phyloP scores from a whole-genome alignment of 805 yeast genomes.

The Saccharomycopsis vini region DNA sequence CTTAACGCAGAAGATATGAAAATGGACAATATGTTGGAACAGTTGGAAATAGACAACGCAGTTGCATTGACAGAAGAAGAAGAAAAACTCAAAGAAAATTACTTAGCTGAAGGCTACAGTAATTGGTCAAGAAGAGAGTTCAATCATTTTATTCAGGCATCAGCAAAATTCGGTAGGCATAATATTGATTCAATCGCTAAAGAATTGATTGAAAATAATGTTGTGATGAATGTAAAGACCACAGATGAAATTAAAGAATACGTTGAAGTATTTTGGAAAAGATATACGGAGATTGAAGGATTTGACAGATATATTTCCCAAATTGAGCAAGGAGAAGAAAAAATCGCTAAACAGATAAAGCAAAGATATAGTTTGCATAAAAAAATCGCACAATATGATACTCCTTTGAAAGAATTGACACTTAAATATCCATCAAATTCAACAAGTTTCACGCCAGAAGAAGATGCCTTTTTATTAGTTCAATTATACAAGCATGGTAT shows the following conservation, averaged over 20 bases:
- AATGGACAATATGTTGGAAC: constrained; percentile 30
- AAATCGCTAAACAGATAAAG: constrained; percentile 47
- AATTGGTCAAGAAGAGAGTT: constrained; percentile 88
- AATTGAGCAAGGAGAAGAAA: constrained; percentile 87
- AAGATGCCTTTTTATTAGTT: constrained; percentile 78
- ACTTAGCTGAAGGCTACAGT: constrained; percentile 58
- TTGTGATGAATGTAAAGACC: constrained; percentile 37
- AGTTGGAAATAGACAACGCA: constrained; percentile 66
- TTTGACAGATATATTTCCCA: constrained; percentile 73
- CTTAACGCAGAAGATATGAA: constrained; percentile 7
- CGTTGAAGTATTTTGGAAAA: constrained; percentile 72
- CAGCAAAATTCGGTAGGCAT: constrained; percentile 76
- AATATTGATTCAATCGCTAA: constrained; percentile 58
- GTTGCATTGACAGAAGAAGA: constrained; percentile 80
- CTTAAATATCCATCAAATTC: constrained; percentile 68
- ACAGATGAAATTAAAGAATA: constrained; percentile 72
- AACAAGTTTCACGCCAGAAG: constrained; percentile 74
- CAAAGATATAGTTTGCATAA: constrained; percentile 76
- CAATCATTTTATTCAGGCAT: constrained; percentile 63
- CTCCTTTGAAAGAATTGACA: constrained; percentile 72
- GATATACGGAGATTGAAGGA: constrained; percentile 75
- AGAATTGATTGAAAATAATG: constrained; percentile 57
- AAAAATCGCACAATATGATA: constrained; percentile 59
- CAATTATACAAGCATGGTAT: constrained; percentile 75
- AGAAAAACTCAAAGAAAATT: constrained; percentile 48